Percentiles rank a stretch among this genome's conserved stretches.
phyloP scores from a whole-genome alignment of 2,329 filamentous ascomycete species.

The Ophiocordyceps camponoti-leonardi region DNA sequence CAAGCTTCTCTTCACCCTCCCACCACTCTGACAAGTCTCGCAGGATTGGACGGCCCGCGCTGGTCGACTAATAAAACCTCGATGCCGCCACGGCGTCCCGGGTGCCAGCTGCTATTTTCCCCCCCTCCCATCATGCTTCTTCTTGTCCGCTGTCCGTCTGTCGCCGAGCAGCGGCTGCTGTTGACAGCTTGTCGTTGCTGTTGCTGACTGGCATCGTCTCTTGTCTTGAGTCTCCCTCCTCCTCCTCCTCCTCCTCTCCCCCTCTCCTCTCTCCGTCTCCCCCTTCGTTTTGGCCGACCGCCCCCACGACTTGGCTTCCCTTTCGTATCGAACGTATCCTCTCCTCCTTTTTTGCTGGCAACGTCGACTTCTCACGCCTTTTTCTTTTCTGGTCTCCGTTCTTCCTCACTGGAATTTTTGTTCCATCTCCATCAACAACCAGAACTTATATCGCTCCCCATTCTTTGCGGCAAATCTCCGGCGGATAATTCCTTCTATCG shows the following conservation, averaged over 20 bases:
- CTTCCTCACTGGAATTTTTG: no score
- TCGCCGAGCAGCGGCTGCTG: neutral
- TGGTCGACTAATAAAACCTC: conserved; percentile 3
- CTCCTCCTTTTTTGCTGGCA: no score
- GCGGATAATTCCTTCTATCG: no score
- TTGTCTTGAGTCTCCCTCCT: neutral
- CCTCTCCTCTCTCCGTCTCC: neutral
- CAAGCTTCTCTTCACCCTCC: neutral
- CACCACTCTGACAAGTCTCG: neutral
- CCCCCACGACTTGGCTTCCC: neutral
- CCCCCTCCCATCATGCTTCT: neutral
- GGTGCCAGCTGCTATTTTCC: neutral
- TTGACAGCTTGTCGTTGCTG: neutral
- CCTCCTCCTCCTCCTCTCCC: neutral
- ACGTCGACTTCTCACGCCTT: no score
- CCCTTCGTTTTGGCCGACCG: neutral
- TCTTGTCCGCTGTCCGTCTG: neutral
- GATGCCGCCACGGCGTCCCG: conserved; percentile 1
- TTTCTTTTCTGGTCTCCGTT: no score
- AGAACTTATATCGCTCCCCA: no score
- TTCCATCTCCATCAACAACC: no score
- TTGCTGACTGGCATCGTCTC: no score
- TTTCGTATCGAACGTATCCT: neutral
- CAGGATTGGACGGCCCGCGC: neutral
- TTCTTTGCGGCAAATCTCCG: no score